phyloP scores from a whole-genome alignment of 345 rosid genomes.

The Eucalyptus dawsonii region DNA sequence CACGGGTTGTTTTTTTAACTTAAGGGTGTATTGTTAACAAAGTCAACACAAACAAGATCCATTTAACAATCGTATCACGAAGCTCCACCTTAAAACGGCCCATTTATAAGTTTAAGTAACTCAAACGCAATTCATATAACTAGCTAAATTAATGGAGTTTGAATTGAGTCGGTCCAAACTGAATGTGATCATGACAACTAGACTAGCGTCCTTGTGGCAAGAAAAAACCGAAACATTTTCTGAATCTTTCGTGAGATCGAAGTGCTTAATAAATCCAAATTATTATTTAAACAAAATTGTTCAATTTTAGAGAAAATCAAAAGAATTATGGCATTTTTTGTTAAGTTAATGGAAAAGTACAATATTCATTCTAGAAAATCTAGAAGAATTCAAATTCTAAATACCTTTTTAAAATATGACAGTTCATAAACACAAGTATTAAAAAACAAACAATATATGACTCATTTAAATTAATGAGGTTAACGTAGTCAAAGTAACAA shows the following conservation, averaged over 20 bases:
- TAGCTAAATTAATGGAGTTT: not conserved
- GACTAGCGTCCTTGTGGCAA: not conserved
- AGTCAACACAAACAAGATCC: not conserved
- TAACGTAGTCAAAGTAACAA: not conserved
- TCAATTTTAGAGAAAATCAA: not conserved
- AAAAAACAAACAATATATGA: not conserved
- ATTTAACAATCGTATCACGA: not conserved
- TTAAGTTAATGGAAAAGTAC: not conserved
- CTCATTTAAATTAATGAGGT: not conserved
- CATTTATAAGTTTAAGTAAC: not conserved
- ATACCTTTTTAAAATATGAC: not conserved
- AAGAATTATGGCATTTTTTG: not conserved
- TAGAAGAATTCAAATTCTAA: not conserved
- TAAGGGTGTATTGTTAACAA: not conserved
- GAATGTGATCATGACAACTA: not conserved
- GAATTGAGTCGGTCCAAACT: not conserved
- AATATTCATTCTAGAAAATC: not conserved
- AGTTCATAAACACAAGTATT: not conserved
- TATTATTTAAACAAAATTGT: not conserved
- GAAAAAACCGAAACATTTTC: no score
- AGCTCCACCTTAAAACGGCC: not conserved
- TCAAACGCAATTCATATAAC: not conserved
- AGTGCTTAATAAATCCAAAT: not conserved
- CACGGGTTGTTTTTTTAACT: not conserved
- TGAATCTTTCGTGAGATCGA: not conserved